Evolutionary conservation across 225 moss, liverwort and hornwort genomes (phyloP).

Genomic region (Pseudisothecium myosuroides): DNA sequence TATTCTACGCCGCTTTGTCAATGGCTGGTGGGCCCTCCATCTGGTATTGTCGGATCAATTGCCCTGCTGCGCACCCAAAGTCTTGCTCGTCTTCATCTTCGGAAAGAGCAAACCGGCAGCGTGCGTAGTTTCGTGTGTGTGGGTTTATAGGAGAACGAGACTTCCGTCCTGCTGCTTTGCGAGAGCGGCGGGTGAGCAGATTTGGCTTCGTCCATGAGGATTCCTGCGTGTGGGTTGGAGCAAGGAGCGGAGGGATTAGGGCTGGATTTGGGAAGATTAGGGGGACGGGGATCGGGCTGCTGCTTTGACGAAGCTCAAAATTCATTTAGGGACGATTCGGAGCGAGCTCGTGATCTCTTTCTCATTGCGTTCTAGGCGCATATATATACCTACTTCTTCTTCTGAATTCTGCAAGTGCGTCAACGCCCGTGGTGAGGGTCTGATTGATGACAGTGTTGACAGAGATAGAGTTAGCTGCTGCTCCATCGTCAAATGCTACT

Average conservation of each 20-base stretch:
- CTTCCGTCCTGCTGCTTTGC: not conserved
- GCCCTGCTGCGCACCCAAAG: not conserved
- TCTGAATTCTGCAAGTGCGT: not conserved
- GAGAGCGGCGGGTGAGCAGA: not conserved
- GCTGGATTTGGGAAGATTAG: not conserved
- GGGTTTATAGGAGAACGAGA: not conserved
- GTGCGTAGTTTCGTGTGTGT: not conserved
- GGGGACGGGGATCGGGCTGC: not conserved
- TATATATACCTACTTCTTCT: not conserved
- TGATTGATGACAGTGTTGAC: not conserved
- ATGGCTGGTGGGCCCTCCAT: not conserved
- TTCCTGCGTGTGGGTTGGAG: not conserved
- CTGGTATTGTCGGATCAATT: not conserved
- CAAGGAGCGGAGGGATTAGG: not conserved
- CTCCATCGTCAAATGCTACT: not conserved
- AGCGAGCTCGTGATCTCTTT: not conserved
- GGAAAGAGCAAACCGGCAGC: not conserved
- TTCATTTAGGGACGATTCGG: not conserved
- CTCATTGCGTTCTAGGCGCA: not conserved
- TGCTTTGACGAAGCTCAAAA: not conserved
- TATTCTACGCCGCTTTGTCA: no score
- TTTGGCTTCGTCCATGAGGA: not conserved
- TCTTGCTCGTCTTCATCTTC: not conserved
- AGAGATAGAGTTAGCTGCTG: not conserved
- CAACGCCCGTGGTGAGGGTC: not conserved